Evolutionary conservation across 768 basidiomycete genomes (phyloP).

Genomic region (Amanita polypyramis): DNA sequence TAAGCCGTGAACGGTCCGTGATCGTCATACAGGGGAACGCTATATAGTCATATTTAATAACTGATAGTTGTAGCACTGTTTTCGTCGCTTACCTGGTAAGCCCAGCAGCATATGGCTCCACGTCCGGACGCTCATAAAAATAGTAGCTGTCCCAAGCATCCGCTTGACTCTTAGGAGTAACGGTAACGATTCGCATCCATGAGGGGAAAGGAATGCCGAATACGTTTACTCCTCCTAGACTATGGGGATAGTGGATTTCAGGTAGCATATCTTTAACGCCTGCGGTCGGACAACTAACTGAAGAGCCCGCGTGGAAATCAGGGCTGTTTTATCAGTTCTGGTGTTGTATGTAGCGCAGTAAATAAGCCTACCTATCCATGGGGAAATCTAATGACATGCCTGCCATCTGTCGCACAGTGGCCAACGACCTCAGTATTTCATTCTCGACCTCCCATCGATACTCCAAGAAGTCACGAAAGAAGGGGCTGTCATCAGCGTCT

Average conservation of each 20-base stretch:
- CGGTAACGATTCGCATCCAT: background rate
- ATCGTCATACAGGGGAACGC: background rate
- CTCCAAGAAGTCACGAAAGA: background rate
- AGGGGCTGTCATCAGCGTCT: background rate
- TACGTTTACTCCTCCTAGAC: background rate
- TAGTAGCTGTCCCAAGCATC: slow-evolving; percentile 5
- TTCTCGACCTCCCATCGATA: background rate
- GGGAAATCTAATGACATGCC: background rate
- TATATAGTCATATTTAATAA: background rate
- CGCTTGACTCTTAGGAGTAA: background rate
- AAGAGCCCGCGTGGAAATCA: background rate
- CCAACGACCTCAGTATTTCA: background rate
- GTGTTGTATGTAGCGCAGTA: background rate
- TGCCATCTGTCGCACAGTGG: background rate
- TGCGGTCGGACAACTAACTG: background rate
- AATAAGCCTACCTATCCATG: background rate
- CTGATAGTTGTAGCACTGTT: background rate
- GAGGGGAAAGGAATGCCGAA: slow-evolving; percentile 4
- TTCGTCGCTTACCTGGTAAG: background rate
- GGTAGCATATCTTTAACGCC: background rate
- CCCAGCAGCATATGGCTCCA: slow-evolving; percentile 2
- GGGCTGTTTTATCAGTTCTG: background rate
- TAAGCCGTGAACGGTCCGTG: no score
- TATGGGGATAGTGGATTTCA: slow-evolving; percentile 2
- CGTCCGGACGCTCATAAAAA: slow-evolving; percentile 1